Evolutionary conservation across 2,329 filamentous ascomycete genomes (phyloP).

Genomic region (Phyllosticta ampelicida): DNA sequence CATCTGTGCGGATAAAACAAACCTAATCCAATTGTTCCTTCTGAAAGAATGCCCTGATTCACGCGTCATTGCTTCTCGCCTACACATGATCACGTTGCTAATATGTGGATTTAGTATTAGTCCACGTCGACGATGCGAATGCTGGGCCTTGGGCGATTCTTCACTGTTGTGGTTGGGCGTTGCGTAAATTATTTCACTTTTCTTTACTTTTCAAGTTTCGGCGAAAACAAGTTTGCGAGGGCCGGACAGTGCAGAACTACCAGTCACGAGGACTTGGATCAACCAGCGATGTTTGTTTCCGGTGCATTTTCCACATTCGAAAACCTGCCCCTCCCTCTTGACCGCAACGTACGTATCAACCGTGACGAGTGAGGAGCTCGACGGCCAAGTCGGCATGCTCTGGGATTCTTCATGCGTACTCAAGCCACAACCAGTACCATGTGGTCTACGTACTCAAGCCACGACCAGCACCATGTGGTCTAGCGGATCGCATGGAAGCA

Average conservation of each 20-base stretch:
- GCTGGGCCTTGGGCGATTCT: neutral
- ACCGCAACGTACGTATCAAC: neutral
- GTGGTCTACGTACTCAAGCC: neutral
- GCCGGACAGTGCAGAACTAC: neutral
- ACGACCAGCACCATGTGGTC: neutral
- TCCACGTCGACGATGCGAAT: neutral
- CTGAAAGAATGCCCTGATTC: constrained; percentile 1
- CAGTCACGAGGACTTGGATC: neutral
- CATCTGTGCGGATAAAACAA: constrained; percentile 7
- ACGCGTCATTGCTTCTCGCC: neutral
- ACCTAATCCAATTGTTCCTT: constrained; percentile 11
- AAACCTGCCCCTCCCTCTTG: neutral
- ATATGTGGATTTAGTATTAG: neutral
- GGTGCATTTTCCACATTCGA: neutral
- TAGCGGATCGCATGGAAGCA: neutral
- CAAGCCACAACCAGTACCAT: neutral
- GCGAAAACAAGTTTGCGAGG: neutral
- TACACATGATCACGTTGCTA: neutral
- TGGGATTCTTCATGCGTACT: neutral
- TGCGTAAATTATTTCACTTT: too few relatives aligned
- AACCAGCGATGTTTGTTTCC: neutral
- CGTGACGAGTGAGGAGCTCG: neutral
- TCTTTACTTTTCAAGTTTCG: too few relatives aligned
- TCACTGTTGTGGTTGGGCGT: neutral
- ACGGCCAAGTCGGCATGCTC: neutral